These are phyloP conservation scores for Lolium rigidum DNA, from an alignment of 176 grass and related monocot genomes.

Conservation along the genomic window DNA sequence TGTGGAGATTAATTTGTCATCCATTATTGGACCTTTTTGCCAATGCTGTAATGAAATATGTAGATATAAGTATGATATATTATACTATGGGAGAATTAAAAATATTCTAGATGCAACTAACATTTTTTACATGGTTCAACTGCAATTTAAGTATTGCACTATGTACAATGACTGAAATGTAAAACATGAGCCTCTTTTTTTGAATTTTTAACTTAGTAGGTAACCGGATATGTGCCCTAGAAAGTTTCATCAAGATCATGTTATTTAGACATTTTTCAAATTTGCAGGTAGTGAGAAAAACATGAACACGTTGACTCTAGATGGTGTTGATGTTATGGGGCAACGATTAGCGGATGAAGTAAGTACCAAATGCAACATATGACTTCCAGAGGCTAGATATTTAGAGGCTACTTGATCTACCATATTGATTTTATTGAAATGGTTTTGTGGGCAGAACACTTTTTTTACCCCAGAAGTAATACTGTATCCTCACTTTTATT, in stretches of 20 bases:
- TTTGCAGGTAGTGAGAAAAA: conserved; percentile 88
- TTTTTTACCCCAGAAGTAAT: not conserved
- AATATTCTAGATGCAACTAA: not conserved
- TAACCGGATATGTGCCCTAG: not conserved
- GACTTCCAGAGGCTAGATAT: not conserved
- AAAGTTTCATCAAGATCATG: not conserved
- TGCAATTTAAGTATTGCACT: not conserved
- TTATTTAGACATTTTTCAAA: conserved; percentile 13
- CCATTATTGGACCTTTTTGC: not conserved
- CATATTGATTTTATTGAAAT: not conserved
- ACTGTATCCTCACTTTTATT: conserved; percentile 7
- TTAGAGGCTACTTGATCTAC: conserved; percentile 5
- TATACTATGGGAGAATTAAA: not conserved
- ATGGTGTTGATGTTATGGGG: conserved; percentile 84
- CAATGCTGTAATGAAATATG: not conserved
- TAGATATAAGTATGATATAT: not conserved
- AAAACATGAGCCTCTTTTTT: not conserved
- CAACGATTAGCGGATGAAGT: conserved; percentile 83
- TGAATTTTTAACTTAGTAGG: conserved; percentile 19
- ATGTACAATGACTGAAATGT: not conserved
- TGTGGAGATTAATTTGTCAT: not conserved
- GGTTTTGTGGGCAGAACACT: not conserved
- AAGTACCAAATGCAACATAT: conserved; percentile 6
- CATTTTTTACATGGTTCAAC: not conserved
- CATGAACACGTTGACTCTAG: conserved; percentile 62